Conservation (phyloP, 169 alveolate genomes). For the Plasmodium yoelii region DNA sequence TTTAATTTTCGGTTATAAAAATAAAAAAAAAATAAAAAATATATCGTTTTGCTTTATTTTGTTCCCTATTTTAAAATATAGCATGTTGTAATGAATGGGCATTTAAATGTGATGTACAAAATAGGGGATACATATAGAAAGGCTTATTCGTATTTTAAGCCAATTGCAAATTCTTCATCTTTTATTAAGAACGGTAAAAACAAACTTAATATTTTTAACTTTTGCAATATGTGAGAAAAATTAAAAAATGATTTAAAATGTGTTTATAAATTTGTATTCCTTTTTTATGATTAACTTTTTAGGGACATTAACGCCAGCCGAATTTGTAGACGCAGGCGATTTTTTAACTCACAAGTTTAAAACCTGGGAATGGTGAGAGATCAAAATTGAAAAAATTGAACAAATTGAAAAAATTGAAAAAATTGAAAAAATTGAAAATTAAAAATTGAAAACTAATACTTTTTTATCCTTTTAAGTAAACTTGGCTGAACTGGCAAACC, state of each 20-base stretch:
- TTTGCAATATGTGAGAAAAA: no score
- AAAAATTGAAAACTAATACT: no score
- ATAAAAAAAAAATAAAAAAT: no score
- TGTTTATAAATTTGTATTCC: no score
- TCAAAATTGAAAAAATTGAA: no score
- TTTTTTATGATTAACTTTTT: neutral
- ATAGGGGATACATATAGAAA: conserved; percentile 88
- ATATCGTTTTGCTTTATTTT: neutral
- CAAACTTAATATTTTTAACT: neutral
- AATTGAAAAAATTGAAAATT: no score
- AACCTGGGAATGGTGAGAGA: conserved; percentile 82
- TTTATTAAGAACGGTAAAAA: conserved; percentile 86
- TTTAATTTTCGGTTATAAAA: no score
- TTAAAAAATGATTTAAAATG: no score
- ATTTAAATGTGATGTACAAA: conserved; percentile 77
- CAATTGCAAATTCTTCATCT: conserved; percentile 85
- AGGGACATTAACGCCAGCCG: conserved; percentile 80
- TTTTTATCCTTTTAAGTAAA: neutral
- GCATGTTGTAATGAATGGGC: conserved; percentile 63
- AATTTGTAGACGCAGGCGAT: conserved; percentile 83
- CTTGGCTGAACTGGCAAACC: no score
- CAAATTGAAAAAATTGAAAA: no score
- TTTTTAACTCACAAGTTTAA: conserved; percentile 78
- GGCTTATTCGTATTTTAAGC: conserved; percentile 81
- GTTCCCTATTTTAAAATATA: neutral